phyloP scores from a whole-genome alignment of 2,329 filamentous ascomycete genomes.

The Botrytis fragariae region DNA sequence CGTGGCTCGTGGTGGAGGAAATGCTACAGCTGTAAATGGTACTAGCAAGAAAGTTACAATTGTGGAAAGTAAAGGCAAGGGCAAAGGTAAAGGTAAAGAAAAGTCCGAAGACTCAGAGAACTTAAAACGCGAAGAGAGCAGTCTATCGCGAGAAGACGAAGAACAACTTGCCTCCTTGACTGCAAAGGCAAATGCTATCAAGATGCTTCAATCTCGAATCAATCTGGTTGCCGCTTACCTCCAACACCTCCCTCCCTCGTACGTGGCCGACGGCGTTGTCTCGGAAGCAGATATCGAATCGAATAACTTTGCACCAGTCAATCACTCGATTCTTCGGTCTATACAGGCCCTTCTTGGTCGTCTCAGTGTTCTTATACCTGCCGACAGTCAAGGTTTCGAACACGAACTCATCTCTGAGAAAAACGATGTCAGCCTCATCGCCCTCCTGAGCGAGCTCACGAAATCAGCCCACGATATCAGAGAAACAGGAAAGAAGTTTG shows the following conservation, averaged over 20 bases:
- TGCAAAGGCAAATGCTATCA: slow-evolving; percentile 87
- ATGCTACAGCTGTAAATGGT: slow-evolving; percentile 61
- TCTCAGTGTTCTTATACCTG: slow-evolving; percentile 74
- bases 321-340: slow-evolving; percentile 77
- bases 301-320: slow-evolving; percentile 33
- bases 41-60: slow-evolving; percentile 32
- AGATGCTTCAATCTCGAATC: slow-evolving; percentile 82
- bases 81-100: slow-evolving; percentile 35
- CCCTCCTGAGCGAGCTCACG: slow-evolving; percentile 72
- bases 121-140: slow-evolving; percentile 46
- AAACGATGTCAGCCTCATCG: slow-evolving; percentile 80
- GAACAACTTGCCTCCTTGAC: slow-evolving; percentile 67
- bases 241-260: slow-evolving; percentile 64
- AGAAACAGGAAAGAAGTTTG: slow-evolving; percentile 73
- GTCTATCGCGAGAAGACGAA: slow-evolving; percentile 59
- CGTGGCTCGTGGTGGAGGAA: slow-evolving; percentile 79
- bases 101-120: slow-evolving; percentile 29
- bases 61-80: slow-evolving; percentile 36
- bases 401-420: slow-evolving; percentile 72
- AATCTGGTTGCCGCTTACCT: slow-evolving; percentile 75
- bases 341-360: slow-evolving; percentile 84
- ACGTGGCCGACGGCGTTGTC: slow-evolving; percentile 49
- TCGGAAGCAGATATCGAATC: slow-evolving; percentile 35
- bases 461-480: slow-evolving; percentile 68
- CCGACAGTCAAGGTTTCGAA: slow-evolving; percentile 62